Evolutionary conservation across 306 rosid genomes (phyloP), one percentile per base, ranked within the genome.

Genomic region (Sechiopsis laciniata): DNA sequence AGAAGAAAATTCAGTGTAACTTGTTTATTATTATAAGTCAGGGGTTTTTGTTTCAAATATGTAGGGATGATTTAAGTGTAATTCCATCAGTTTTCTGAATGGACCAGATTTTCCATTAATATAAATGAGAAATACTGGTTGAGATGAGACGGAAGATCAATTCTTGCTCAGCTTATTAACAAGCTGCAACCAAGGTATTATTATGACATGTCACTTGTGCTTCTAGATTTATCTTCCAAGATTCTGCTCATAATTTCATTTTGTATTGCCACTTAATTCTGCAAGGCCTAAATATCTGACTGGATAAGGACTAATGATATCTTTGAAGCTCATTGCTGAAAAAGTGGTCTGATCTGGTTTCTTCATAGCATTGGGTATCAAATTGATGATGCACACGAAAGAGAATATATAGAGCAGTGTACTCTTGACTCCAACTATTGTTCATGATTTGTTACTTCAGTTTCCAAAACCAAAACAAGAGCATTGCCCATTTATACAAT

Each of bases 21-120:
- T 20, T 20, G 62, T 21, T 6, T 57, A 57, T 7, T 57, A 57
- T 7, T 20, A 57, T 29, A 60, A 3, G 37, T 16, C n/a, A 8
- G 17, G 26, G 45, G 66, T 12, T 24, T 60, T 60, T 60, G 66
- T 26, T 60, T 60, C 66, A 60, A 60, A 60, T 60, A 58, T 58
- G 16, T 21, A 13, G 35, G 21, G 66, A 60, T 29, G 13, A 12
- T 60, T 11, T 20, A 20, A 55, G 32, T 57, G 62, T 57, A 57
- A 57, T 57, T 57, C 62, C 29, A 3, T 57, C 13, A 9, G 10
- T 55, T 7, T 54, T 20, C 58, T 54, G 22, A 54, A 54, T 54
- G 22, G 42, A 59, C 12, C 9, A 22, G 37, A 12, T 12, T 59
- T 24, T 10, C 42, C 37, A 32, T 32, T 32, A 32, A 32, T 32